Evolutionary conservation across 495 filamentous ascomycete species (phyloP).

Genomic region (Hypoxylon fuscum): DNA sequence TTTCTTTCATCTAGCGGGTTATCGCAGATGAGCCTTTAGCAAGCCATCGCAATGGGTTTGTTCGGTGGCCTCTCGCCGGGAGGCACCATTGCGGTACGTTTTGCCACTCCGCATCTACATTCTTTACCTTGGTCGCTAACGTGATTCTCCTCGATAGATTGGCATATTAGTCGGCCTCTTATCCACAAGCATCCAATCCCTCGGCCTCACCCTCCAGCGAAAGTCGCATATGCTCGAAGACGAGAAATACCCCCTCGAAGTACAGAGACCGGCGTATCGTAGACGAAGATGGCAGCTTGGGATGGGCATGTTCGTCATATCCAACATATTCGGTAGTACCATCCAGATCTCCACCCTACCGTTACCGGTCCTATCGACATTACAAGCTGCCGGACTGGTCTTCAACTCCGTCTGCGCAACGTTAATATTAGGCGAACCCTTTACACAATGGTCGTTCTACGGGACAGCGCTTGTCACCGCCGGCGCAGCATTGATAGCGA

Average conservation of each 20-base stretch:
- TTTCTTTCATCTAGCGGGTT: slow-evolving; percentile 28
- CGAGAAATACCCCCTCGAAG: slow-evolving; percentile 82
- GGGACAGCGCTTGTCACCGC: slow-evolving; percentile 88
- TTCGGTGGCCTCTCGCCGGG: slow-evolving; percentile 85
- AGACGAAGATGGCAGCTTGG: slow-evolving; percentile 97
- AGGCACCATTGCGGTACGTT: slow-evolving; percentile 84
- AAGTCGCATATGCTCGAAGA: slow-evolving; percentile 99
- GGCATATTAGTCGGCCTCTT: slow-evolving; percentile 92
- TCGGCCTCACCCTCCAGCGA: slow-evolving; percentile 96
- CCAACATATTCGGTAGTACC: slow-evolving; percentile 92
- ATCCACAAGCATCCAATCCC: slow-evolving; percentile 91
- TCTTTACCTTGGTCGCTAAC: slow-evolving; percentile 1
- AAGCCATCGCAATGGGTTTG: slow-evolving; percentile 68
- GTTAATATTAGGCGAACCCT: slow-evolving; percentile 90
- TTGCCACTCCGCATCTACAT: not conserved
- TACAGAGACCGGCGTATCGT: slow-evolving; percentile 85
- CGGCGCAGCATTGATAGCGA: slow-evolving; percentile 88
- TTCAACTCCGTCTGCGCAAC: slow-evolving; percentile 99
- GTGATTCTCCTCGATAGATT: slow-evolving; percentile 62
- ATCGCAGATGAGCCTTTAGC: slow-evolving; percentile 42
- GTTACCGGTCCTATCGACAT: slow-evolving; percentile 90
- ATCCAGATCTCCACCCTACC: slow-evolving; percentile 98
- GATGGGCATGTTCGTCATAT: slow-evolving; percentile 95
- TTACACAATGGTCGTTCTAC: slow-evolving; percentile 87
- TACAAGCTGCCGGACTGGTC: slow-evolving; percentile 95